phyloP scores from a whole-genome alignment of 2,329 filamentous ascomycete genomes.

The Arthrobotrys sinensis region DNA sequence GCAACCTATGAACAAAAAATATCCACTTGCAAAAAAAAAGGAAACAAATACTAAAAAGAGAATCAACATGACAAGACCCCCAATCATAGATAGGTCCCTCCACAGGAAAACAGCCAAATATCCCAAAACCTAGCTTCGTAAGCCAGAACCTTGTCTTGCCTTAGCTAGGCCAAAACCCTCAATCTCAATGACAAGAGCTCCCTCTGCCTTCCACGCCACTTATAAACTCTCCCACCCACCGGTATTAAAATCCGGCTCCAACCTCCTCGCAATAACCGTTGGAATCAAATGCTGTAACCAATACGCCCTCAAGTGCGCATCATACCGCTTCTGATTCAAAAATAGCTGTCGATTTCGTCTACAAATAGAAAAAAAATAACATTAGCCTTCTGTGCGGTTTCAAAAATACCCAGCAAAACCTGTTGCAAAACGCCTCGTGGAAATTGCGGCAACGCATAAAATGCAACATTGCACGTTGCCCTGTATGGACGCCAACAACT shows the following conservation, averaged over 20 bases:
- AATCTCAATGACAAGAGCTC: too few species aligned
- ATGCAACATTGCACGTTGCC: constrained; percentile 13
- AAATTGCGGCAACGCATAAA: constrained; percentile 20
- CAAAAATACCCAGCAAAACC: constrained; percentile 1
- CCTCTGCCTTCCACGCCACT: constrained; percentile 50
- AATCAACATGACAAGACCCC: too few species aligned
- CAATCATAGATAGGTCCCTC: too few species aligned
- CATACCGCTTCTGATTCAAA: constrained; percentile 93
- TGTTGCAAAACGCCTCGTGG: neutral
- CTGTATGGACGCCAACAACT: too few species aligned
- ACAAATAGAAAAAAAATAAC: constrained; percentile 11
- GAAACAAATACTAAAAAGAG: too few species aligned
- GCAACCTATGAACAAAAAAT: too few species aligned
- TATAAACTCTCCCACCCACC: constrained; percentile 94
- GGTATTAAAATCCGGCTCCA: constrained; percentile 96
- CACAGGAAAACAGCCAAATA: too few species aligned
- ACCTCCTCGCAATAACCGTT: constrained; percentile 86
- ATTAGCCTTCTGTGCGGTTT: constrained; percentile 30
- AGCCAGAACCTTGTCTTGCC: too few species aligned
- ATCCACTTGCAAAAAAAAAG: too few species aligned
- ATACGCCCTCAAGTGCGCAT: constrained; percentile 85
- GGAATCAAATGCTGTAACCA: constrained; percentile 91
- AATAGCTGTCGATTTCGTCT: constrained; percentile 88
- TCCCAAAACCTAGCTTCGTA: too few species aligned
- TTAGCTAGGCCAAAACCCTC: too few species aligned